Base-by-base conservation (phyloP, 129 eudicot genomes). In the Apium graveolens region DNA sequence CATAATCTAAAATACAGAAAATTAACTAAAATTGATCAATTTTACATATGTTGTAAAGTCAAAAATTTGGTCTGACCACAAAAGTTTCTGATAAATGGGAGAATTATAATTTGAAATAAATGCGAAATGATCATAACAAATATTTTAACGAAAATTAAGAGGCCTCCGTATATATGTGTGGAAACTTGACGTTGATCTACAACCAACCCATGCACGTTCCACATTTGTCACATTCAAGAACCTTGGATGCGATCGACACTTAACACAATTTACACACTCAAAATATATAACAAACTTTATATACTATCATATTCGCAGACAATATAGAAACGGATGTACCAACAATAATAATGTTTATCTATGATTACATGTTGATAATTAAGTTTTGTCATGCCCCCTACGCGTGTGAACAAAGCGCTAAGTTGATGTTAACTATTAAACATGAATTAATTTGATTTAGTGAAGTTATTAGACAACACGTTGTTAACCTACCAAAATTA, bases 401-500 rank as follows among this genome's bases (percentile, higher is more conserved):
- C 14, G 34, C 55, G 55, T 42, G 14, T 38, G 35, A 44, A 43
- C 37, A 43, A 11, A 41, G 55, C 44, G 55, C 44, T 43, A 13
- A 72, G 48, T 26, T 44, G 77, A 43, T 73, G 60, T 73, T 73
- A 44, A 73, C 57, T 73, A 11, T 44, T 43, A 73, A 73, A 73
- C 77, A 73, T 73, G 77, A 73, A 41, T 73, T 73, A 42, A 24
- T 73, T 42, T n/a, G 35, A 11, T 73, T 43, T 42, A 73, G 10
- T 44, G 77, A 73, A 73, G 77, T 73, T 11, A 73, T 44, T 26
- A 73, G 48, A 43, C 57, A 73, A 73, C 77, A 73, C 60, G 57
- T 73, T 70, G 41, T 70, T 20, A 32, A 32, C 71, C 38, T 11
- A 65, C 37, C 21, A 13, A 65, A 69, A 31, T 34, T 69, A 69